Evolutionary conservation across 2,329 filamentous ascomycete genomes (phyloP).

Genomic region (Fusarium algeriense): DNA sequence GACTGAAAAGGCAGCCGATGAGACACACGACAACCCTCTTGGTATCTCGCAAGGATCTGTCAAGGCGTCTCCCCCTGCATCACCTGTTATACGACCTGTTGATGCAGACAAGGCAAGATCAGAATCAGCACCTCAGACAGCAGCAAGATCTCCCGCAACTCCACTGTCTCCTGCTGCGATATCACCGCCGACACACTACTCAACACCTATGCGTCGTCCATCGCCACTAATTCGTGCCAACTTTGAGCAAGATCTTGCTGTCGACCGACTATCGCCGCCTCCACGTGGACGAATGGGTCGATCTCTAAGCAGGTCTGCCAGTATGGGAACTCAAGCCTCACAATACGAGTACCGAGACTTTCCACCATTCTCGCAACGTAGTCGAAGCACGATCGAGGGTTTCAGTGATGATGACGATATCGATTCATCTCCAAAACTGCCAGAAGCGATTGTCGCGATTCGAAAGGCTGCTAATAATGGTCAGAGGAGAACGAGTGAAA

Average conservation of each 20-base stretch:
- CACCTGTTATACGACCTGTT: slow-evolving; percentile 50
- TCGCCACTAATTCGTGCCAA: slow-evolving; percentile 53
- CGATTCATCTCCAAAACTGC: slow-evolving; percentile 50
- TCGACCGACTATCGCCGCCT: slow-evolving; percentile 55
- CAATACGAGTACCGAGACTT: slow-evolving; percentile 52
- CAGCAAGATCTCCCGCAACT: slow-evolving; percentile 32
- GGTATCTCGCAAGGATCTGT: slow-evolving; percentile 49
- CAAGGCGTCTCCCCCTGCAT: slow-evolving; percentile 43
- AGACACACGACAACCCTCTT: slow-evolving; percentile 49
- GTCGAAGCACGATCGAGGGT: slow-evolving; percentile 47
- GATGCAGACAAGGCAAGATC: slow-evolving; percentile 42
- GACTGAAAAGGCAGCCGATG: background rate
- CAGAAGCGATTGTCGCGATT: slow-evolving; percentile 51
- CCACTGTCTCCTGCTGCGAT: slow-evolving; percentile 44
- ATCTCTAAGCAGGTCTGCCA: slow-evolving; percentile 53
- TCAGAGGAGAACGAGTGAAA: slow-evolving; percentile 42
- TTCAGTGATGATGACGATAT: slow-evolving; percentile 46
- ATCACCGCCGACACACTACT: slow-evolving; percentile 48
- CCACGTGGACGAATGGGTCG: slow-evolving; percentile 47
- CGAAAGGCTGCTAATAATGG: slow-evolving; percentile 44
- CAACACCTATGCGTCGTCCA: slow-evolving; percentile 48
- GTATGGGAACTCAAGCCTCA: slow-evolving; percentile 50
- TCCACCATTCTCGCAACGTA: slow-evolving; percentile 53
- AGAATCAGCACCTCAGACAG: slow-evolving; percentile 47
- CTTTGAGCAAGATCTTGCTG: slow-evolving; percentile 55